A percentile compares a stretch with the other conserved stretches of the same genome.
Evolutionary conservation across 129 eudicot genomes (phyloP).

Genomic region (Helianthus annuus): DNA sequence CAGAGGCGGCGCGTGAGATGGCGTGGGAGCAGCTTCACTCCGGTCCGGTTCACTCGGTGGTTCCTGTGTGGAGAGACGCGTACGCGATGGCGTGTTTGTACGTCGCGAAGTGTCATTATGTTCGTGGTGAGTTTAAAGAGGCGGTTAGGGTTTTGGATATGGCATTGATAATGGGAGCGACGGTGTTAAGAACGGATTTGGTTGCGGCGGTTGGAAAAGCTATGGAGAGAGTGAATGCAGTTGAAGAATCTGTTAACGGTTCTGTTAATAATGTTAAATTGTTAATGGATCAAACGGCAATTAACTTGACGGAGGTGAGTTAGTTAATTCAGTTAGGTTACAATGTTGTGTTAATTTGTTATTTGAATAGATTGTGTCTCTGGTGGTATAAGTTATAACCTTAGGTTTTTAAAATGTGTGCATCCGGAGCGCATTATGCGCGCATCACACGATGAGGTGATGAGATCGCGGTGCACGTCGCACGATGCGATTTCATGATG

Average conservation of each 20-base stretch:
- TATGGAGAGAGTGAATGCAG: slow-evolving; percentile 32
- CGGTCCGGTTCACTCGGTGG: slow-evolving; percentile 90
- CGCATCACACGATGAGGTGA: no score
- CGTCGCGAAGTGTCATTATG: slow-evolving; percentile 59
- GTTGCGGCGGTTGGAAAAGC: slow-evolving; percentile 52
- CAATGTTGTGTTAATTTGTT: not conserved
- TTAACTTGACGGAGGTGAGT: slow-evolving; percentile 65
- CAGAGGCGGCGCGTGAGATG: slow-evolving; percentile 98
- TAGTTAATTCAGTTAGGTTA: slow-evolving; percentile 10
- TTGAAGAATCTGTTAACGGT: slow-evolving; percentile 16
- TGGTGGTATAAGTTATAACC: not conserved
- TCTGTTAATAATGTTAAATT: slow-evolving; percentile 1
- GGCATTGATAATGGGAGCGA: slow-evolving; percentile 96
- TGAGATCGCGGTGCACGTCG: no score
- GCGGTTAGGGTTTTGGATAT: slow-evolving; percentile 74
- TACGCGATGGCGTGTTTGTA: slow-evolving; percentile 88
- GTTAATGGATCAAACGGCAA: not conserved
- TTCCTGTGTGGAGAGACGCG: slow-evolving; percentile 91
- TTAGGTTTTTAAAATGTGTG: no score
- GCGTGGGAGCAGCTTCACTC: slow-evolving; percentile 99
- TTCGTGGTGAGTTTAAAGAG: slow-evolving; percentile 47
- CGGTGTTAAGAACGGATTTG: slow-evolving; percentile 58
- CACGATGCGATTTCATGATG: no score
- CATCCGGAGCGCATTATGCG: no score
- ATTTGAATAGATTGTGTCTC: not conserved